Evolutionary conservation across 352 stramenopile species (phyloP), one percentile per base, ranked within the genome.

Genomic region (Pythium dissotocum): DNA sequence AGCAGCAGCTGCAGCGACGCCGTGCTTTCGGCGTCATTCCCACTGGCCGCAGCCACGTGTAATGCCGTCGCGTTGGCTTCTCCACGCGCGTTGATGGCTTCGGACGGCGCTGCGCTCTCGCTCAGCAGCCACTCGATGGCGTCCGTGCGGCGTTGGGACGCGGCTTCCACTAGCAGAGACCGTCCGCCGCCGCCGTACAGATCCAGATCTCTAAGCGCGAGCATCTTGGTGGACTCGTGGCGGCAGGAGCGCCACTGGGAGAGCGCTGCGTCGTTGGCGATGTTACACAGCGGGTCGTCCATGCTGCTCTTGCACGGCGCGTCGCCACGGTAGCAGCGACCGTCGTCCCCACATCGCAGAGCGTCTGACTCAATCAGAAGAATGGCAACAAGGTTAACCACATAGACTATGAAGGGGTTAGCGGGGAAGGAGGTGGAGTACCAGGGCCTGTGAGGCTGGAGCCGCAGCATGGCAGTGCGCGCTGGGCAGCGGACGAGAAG

Each of bases 201-300:
- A 4, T 74, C 55, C 1, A 64, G 38, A 9, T 66, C 46, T 32
- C 63, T 58, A 12, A 79, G 55, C 7, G 69, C 67, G 6, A 46
- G 62, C 54, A 79, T 64, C 60, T 79, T 79, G 40, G 55, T 7
- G 0, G 70, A 65, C 28, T 70, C 65, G 30, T 53, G 40, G 0
- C 73, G 73, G 40, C 73, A 79, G 44, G 54, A 26, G 16, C 73
- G 69, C 73, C 70, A 79, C 28, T 64, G 40, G 38, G 42, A 35
- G 54, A 68, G 21, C 4, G 44, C 67, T 18, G 59, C 60, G 33
- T 57, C 55, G 44, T 68, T 38, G 14, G 69, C 61, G 30, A 79
- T 72, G 53, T 79, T 79, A 58, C 73, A 79, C 26, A 79, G 66
- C 56, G 73, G 73, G 28, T 79, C 73, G 56, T 79, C 73, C 24